phyloP scores from a whole-genome alignment of 2,329 filamentous ascomycete species.

The Hypoxylon sp. region DNA sequence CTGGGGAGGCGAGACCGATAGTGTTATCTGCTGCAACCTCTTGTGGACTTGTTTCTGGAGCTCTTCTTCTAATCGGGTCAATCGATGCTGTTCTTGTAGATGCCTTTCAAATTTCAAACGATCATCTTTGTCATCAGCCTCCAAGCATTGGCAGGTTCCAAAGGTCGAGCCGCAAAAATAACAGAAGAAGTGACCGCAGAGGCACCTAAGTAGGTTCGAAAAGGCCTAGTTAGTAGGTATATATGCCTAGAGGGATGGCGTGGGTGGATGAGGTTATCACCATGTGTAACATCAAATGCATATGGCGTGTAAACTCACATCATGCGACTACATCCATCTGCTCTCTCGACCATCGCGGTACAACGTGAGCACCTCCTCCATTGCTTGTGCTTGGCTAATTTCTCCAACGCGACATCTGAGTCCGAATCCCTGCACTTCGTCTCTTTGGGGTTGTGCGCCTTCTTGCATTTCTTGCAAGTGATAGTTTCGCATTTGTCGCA shows the following conservation, averaged over 20 bases:
- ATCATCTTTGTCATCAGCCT: not conserved
- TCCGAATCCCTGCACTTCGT: slow-evolving; percentile 2
- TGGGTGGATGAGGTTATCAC: not conserved
- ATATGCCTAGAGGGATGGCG: not conserved
- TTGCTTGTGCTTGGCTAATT: not conserved
- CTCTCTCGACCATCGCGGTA: slow-evolving; percentile 4
- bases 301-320: slow-evolving; percentile 21
- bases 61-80: not conserved
- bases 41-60: not conserved
- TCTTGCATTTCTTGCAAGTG: slow-evolving; percentile 33
- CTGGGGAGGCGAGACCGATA: too few relatives aligned
- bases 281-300: not conserved
- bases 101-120: not conserved
- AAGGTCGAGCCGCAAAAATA: slow-evolving; percentile 12
- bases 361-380: slow-evolving; percentile 30
- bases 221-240: not conserved
- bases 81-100: not conserved
- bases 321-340: slow-evolving; percentile 27
- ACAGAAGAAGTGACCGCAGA: slow-evolving; percentile 29
- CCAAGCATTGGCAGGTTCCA: slow-evolving; percentile 7
- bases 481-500: slow-evolving; percentile 19
- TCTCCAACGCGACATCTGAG: slow-evolving; percentile 1
- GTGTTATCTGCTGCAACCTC: too few relatives aligned
- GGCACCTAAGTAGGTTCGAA: slow-evolving; percentile 2
- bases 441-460: slow-evolving; percentile 1